Conservation (phyloP, 768 basidiomycete genomes). For the Steccherinum ochraceum region DNA sequence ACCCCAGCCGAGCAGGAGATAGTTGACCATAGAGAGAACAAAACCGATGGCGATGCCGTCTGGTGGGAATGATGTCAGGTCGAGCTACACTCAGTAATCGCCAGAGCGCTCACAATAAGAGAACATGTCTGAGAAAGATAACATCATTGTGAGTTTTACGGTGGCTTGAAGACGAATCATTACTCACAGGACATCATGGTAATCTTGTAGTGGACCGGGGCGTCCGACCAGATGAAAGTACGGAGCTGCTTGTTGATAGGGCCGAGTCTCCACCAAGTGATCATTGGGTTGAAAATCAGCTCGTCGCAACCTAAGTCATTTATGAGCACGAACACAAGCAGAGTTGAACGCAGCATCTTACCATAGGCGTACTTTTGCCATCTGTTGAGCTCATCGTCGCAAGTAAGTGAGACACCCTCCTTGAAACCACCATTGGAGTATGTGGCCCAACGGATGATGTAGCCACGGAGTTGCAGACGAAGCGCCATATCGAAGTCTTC, state of each 20-base stretch:
- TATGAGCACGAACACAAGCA: background rate
- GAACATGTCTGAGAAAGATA: slow-evolving; percentile 37
- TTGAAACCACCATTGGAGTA: slow-evolving; percentile 85
- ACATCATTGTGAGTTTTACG: background rate
- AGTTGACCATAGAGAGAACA: slow-evolving; percentile 60
- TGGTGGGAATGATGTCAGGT: too few relatives aligned
- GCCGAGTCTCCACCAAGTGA: slow-evolving; percentile 70
- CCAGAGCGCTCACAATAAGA: slow-evolving; percentile 31
- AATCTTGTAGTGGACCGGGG: slow-evolving; percentile 80
- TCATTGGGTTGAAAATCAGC: slow-evolving; percentile 80
- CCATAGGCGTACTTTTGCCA: slow-evolving; percentile 91
- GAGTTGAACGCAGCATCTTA: slow-evolving; percentile 14
- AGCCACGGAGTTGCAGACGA: slow-evolving; percentile 57
- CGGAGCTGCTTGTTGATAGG: slow-evolving; percentile 81
- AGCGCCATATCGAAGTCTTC: slow-evolving; percentile 84
- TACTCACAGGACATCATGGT: slow-evolving; percentile 67
- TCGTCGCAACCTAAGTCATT: slow-evolving; percentile 52
- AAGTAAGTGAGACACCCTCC: slow-evolving; percentile 86
- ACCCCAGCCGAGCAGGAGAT: slow-evolving; percentile 52
- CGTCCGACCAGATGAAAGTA: slow-evolving; percentile 67
- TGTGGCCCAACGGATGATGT: slow-evolving; percentile 80
- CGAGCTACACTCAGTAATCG: background rate
- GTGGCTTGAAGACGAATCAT: background rate
- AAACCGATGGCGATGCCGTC: slow-evolving; percentile 62
- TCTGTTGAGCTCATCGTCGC: slow-evolving; percentile 84